Conservation (phyloP, 179 eudicot genomes). For the Silene vulgaris region DNA sequence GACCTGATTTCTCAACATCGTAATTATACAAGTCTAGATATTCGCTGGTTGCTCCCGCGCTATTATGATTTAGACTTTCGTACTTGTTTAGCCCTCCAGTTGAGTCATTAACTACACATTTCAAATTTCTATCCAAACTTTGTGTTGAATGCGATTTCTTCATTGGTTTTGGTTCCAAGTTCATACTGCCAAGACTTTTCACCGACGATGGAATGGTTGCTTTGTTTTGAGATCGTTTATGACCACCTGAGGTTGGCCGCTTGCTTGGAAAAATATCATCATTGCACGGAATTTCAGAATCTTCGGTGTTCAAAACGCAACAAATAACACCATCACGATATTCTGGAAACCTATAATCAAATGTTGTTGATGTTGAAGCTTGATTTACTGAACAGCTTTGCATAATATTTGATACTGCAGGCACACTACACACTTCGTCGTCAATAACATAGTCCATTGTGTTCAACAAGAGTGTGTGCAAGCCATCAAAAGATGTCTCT, state of each 20-base stretch:
- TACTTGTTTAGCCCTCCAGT: neutral
- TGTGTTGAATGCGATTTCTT: conserved; percentile 17
- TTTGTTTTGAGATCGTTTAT: conserved; percentile 36
- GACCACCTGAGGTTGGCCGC: conserved; percentile 25
- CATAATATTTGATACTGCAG: neutral
- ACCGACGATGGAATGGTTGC: conserved; percentile 13
- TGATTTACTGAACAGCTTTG: conserved; percentile 22
- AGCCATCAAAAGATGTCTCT: conserved; percentile 32
- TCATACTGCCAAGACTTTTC: neutral
- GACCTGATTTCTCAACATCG: conserved; percentile 20
- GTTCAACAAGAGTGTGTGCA: conserved; percentile 40
- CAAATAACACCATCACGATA: conserved; percentile 36
- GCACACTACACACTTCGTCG: neutral
- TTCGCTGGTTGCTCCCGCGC: conserved; percentile 28
- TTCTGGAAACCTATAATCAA: conserved; percentile 32
- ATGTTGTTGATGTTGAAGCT: conserved; percentile 21
- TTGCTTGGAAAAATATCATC: conserved; percentile 43
- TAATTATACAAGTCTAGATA: conserved; percentile 14
- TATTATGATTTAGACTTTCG: conserved; percentile 32
- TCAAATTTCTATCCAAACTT: conserved; percentile 18
- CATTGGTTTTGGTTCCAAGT: neutral
- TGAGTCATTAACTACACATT: neutral
- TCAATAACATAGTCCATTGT: conserved; percentile 25
- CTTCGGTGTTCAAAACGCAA: conserved; percentile 55
- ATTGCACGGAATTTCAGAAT: conserved; percentile 53